Percentiles rank a stretch among this genome's conserved stretches.
Conservation (phyloP, 768 basidiomycete genomes). For the Terana coerulea region DNA sequence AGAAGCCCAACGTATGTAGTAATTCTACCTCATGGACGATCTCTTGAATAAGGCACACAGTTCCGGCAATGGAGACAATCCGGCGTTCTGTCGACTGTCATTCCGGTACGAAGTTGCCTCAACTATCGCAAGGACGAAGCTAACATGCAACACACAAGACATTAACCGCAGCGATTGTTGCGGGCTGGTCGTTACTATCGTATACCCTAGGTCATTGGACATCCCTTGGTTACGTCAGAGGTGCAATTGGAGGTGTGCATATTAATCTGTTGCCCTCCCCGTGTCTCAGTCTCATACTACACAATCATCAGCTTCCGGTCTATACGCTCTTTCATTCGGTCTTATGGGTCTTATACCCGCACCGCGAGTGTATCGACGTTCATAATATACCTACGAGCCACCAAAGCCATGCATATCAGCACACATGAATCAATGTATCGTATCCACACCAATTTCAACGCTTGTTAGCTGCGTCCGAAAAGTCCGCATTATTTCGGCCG, state of each 20-base stretch:
- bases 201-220: slow-evolving; percentile 68
- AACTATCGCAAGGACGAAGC: neutral
- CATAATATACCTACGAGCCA: neutral
- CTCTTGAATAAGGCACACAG: slow-evolving; percentile 30
- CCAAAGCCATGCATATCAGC: neutral
- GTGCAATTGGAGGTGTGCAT: slow-evolving; percentile 57
- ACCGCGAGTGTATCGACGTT: slow-evolving; percentile 48
- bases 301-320: slow-evolving; percentile 48
- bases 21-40: neutral
- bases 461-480: neutral
- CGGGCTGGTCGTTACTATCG: slow-evolving; percentile 63
- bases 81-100: slow-evolving; percentile 60
- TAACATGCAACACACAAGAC: slow-evolving; percentile 23
- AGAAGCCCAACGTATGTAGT: slow-evolving; percentile 62
- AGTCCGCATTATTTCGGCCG: neutral
- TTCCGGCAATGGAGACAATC: slow-evolving; percentile 75
- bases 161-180: slow-evolving; percentile 63
- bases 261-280: neutral
- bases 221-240: slow-evolving; percentile 57
- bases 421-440: neutral
- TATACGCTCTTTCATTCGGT: slow-evolving; percentile 72
- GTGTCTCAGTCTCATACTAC: neutral
- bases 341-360: slow-evolving; percentile 68
- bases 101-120: slow-evolving; percentile 40
- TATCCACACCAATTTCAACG: neutral